phyloP scores from a whole-genome alignment of 2,329 filamentous ascomycete genomes.

The Cercospora sp. region DNA sequence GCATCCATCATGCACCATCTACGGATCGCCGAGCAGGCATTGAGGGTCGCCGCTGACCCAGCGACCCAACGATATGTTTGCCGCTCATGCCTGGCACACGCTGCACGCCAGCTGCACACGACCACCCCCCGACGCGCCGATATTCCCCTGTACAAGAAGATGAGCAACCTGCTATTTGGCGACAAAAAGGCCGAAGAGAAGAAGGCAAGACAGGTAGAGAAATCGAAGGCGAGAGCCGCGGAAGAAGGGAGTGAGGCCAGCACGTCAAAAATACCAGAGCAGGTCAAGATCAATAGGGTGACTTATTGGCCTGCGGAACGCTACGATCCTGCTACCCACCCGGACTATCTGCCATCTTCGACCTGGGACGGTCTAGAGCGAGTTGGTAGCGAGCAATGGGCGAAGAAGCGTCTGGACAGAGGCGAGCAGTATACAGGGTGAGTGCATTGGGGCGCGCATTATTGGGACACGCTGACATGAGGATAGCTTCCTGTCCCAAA shows the following conservation, averaged over 20 bases:
- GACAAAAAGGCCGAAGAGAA: slow-evolving; percentile 28
- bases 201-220: slow-evolving; percentile 17
- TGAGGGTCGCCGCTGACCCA: slow-evolving; percentile 28
- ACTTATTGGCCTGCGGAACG: slow-evolving; percentile 31
- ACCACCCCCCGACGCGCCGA: slow-evolving; percentile 26
- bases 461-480: slow-evolving; percentile 12
- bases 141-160: slow-evolving; percentile 30
- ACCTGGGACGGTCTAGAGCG: slow-evolving; percentile 56
- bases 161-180: slow-evolving; percentile 33
- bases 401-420: slow-evolving; percentile 38
- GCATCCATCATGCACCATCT: slow-evolving; percentile 26
- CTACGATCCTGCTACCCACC: slow-evolving; percentile 28
- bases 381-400: slow-evolving; percentile 54
- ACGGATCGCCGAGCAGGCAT: slow-evolving; percentile 31
- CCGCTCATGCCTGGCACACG: slow-evolving; percentile 33
- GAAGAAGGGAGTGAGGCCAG: not conserved
- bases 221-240: slow-evolving; percentile 6
- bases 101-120: slow-evolving; percentile 33
- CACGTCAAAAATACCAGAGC: not conserved
- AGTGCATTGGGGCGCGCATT: not conserved
- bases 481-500: slow-evolving; percentile 42
- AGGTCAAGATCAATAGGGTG: slow-evolving; percentile 15
- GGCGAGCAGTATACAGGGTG: slow-evolving; percentile 42
- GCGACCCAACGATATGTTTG: slow-evolving; percentile 32
- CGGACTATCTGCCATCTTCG: slow-evolving; percentile 48